Conservation (phyloP, 2,329 filamentous ascomycete genomes). For the Aureobasidium sp. region DNA sequence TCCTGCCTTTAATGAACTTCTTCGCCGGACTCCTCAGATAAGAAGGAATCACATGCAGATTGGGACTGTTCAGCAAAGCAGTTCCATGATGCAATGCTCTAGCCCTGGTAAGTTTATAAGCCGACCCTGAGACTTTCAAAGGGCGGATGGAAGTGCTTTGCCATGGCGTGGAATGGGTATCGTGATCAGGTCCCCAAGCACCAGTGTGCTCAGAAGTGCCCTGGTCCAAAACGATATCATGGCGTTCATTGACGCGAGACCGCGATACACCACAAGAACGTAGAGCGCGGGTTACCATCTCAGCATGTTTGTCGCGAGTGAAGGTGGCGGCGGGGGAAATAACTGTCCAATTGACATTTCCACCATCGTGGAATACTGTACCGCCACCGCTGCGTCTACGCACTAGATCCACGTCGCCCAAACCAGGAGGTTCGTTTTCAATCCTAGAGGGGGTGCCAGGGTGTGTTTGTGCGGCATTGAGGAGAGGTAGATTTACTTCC, state of each 20-base stretch:
- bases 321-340: slow-evolving; percentile 72
- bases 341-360: slow-evolving; percentile 92
- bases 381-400: slow-evolving; percentile 82
- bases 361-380: slow-evolving; percentile 85
- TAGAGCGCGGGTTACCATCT: slow-evolving; percentile 87
- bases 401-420: slow-evolving; percentile 54
- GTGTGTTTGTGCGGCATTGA: slow-evolving; percentile 36
- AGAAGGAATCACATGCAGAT: slow-evolving; percentile 58
- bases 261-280: slow-evolving; percentile 48
- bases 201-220: slow-evolving; percentile 16
- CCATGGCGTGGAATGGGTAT: slow-evolving; percentile 39
- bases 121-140: slow-evolving; percentile 83
- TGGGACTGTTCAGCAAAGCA: slow-evolving; percentile 69
- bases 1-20: slow-evolving; percentile 67
- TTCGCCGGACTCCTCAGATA: slow-evolving; percentile 73
- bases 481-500: slow-evolving; percentile 66
- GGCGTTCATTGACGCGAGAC: slow-evolving; percentile 74
- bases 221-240: slow-evolving; percentile 79
- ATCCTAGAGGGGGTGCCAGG: slow-evolving; percentile 12
- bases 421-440: slow-evolving; percentile 27
- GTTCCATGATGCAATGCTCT: slow-evolving; percentile 90
- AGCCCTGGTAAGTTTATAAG: slow-evolving; percentile 80
- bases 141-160: slow-evolving; percentile 29
- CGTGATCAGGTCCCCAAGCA: slow-evolving; percentile 17
- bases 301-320: slow-evolving; percentile 76